Evolutionary conservation across 2,329 filamentous ascomycete species (phyloP), one percentile per base, ranked within the genome.

Genomic region (Cucurbitaria berberidis): DNA sequence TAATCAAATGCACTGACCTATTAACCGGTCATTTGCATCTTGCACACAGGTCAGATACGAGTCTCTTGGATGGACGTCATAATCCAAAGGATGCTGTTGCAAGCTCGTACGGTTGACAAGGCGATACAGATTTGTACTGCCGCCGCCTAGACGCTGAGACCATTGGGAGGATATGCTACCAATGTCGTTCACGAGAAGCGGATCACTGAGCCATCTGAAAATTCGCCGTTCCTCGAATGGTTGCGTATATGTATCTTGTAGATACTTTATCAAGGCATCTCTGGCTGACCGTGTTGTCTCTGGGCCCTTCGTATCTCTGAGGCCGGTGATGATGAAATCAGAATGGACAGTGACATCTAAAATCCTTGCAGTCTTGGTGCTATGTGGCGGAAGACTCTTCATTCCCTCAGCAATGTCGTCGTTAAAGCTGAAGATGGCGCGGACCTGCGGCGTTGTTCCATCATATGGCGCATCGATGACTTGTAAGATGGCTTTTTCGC

Each of bases 81-180:
- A 26, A 34, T 45, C 27, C 19, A 45, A 45, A 30, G 18, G 42
- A n/a, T 45, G 27, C 18, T 45, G 42, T 30, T 45, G 42, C 10
- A 32, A 26, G 18, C 42, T 45, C 9, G 42, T 30, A 9, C 42
- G 27, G 32, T 45, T 45, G 26, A 45, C 27, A 30, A 35, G 42
- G 21, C 42, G 27, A 45, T 34, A 45, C 26, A 45, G 2, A 45
- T 18, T 45, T n/a, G 42, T 45, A 45, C 24, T 15, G 15, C 19
- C 42, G 16, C 42, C 24, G 8, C 5, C 21, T 8, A 45, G 22
- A 21, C 15, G n/a, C 29, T 45, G 42, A 45, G 42, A 45, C 42
- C 42, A 34, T 34, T 34, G 42, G n/a, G 42, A 34, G 36, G 26
- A 24, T 40, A 47, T 22, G n/a, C 41, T 34, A 16, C 42, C 42